phyloP scores from a whole-genome alignment of 345 rosid species.

The Eucalyptus marginata region DNA sequence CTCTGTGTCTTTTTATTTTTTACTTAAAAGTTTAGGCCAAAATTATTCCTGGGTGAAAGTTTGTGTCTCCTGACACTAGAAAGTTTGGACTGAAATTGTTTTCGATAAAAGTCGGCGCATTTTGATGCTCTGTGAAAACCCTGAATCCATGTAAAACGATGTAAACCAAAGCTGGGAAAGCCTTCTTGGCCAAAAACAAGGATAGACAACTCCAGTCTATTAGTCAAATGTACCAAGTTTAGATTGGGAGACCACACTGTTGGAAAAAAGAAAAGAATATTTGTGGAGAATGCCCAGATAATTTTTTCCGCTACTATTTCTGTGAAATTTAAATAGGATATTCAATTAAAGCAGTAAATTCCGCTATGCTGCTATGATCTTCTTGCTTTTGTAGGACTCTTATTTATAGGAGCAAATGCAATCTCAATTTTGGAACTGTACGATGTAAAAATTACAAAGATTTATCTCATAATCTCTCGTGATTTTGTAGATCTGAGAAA shows the following conservation, averaged over 20 bases:
- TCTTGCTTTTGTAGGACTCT: too few species aligned
- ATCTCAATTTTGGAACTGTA: too few species aligned
- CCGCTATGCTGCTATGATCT: too few species aligned
- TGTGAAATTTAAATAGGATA: too few species aligned
- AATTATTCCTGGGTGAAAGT: background rate
- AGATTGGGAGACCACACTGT: background rate
- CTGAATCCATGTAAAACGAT: background rate
- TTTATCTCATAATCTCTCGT: too few species aligned
- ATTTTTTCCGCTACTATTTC: too few species aligned
- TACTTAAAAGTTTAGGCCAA: background rate
- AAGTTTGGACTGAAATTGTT: background rate
- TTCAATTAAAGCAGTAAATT: too few species aligned
- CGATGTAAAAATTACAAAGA: too few species aligned
- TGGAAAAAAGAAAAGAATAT: too few species aligned
- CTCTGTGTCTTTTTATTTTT: background rate
- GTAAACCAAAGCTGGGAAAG: background rate
- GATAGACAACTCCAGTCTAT: background rate
- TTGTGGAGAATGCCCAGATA: too few species aligned
- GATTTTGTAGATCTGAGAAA: too few species aligned
- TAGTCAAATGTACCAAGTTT: background rate
- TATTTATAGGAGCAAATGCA: too few species aligned
- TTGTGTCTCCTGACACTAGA: background rate
- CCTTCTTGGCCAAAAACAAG: background rate
- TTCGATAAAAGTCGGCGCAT: background rate
- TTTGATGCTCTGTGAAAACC: background rate